Conservation (phyloP, 139 green algal genomes). For the Picochlorum sp. region DNA sequence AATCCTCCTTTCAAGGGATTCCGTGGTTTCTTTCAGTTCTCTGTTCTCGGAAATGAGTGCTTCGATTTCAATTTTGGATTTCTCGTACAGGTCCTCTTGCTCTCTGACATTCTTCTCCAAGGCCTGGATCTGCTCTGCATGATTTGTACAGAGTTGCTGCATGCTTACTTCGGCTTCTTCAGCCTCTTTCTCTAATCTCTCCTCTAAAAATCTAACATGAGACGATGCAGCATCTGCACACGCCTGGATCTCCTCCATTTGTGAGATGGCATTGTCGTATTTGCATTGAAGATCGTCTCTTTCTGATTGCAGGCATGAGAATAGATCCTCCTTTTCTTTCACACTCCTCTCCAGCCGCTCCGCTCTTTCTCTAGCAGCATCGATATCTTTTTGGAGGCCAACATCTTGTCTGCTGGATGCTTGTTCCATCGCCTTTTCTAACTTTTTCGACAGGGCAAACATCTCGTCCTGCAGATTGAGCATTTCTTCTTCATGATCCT, state of each 20-base stretch:
- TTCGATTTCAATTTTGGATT: conserved; percentile 15
- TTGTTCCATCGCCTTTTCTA: not conserved
- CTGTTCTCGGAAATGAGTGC: conserved; percentile 13
- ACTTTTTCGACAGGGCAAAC: not conserved
- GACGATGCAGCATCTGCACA: conserved; percentile 54
- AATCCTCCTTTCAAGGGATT: conserved; percentile 48
- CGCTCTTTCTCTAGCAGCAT: not conserved
- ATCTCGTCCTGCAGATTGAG: not conserved
- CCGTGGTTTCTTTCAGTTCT: conserved; percentile 17
- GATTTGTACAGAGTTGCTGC: not conserved
- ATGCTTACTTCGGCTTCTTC: conserved; percentile 27
- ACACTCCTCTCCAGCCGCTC: not conserved
- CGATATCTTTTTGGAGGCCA: conserved; percentile 27
- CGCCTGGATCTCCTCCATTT: conserved; percentile 52
- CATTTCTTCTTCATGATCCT: conserved; percentile 1
- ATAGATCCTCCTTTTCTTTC: conserved; percentile 3
- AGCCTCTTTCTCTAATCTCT: conserved; percentile 37
- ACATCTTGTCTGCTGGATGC: not conserved
- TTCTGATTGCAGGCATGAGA: conserved; percentile 13
- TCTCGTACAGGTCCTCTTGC: conserved; percentile 2
- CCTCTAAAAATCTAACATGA: conserved; percentile 54
- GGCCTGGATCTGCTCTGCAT: not conserved
- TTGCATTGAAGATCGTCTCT: conserved; percentile 5
- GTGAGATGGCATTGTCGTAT: conserved; percentile 15
- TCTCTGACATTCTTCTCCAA: not conserved